A percentile compares a stretch with the other conserved stretches of the same genome.
Evolutionary conservation across 768 basidiomycete species (phyloP).

Genomic region (Naganishia onofrii): DNA sequence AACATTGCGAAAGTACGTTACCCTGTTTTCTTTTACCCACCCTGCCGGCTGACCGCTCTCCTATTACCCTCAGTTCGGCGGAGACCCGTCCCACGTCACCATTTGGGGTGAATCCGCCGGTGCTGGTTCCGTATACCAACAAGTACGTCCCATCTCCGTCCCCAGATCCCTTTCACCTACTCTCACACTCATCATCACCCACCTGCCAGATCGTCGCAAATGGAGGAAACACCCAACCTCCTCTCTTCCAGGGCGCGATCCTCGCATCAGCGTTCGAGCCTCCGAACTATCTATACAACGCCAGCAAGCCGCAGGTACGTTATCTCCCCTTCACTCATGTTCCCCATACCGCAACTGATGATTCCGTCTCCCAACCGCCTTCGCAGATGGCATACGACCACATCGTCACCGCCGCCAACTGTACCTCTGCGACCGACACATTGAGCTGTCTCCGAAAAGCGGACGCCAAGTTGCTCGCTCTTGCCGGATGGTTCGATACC

Average conservation of each 20-base stretch:
- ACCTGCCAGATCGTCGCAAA: slow-evolving; percentile 13
- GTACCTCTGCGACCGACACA: slow-evolving; percentile 22
- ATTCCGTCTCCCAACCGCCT: neutral
- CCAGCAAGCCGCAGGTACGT: slow-evolving; percentile 19
- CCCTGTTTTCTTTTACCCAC: too few relatives aligned
- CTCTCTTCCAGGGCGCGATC: slow-evolving; percentile 24
- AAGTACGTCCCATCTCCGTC: slow-evolving; percentile 45
- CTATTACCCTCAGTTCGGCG: slow-evolving; percentile 57
- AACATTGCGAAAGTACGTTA: slow-evolving; percentile 54
- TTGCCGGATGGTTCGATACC: slow-evolving; percentile 3
- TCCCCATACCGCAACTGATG: neutral
- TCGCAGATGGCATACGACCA: slow-evolving; percentile 41
- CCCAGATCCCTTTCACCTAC: too few relatives aligned
- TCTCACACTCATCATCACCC: neutral
- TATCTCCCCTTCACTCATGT: neutral
- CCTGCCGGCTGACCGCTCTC: neutral
- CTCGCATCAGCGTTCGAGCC: slow-evolving; percentile 18
- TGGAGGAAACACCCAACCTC: slow-evolving; percentile 25
- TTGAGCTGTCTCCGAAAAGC: slow-evolving; percentile 8
- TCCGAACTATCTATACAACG: slow-evolving; percentile 21
- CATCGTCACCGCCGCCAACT: slow-evolving; percentile 35
- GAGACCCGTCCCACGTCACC: slow-evolving; percentile 59
- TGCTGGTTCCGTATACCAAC: slow-evolving; percentile 49
- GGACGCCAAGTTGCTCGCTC: slow-evolving; percentile 9
- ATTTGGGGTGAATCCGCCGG: slow-evolving; percentile 63